phyloP scores from a whole-genome alignment of 495 filamentous ascomycete genomes.

The Poronia punctata region DNA sequence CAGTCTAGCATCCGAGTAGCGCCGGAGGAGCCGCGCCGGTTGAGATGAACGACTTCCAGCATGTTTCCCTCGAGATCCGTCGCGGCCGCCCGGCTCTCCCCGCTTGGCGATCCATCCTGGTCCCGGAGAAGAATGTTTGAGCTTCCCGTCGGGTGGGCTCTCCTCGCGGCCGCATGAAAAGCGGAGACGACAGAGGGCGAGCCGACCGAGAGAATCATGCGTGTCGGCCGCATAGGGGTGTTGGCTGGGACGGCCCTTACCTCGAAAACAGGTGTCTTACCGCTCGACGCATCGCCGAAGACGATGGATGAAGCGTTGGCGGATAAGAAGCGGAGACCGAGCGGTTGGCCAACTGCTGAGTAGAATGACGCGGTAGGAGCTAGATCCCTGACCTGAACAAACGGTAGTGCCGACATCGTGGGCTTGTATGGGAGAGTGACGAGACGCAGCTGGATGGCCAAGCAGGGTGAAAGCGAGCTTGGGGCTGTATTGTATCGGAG shows the following conservation, averaged over 20 bases:
- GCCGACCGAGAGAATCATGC: conserved; percentile 33
- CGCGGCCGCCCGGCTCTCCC: conserved; percentile 29
- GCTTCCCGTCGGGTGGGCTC: conserved; percentile 29
- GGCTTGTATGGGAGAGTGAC: background rate
- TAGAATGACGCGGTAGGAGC: conserved; percentile 76
- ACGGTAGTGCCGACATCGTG: conserved; percentile 33
- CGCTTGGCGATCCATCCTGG: conserved; percentile 5
- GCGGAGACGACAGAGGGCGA: conserved; percentile 35
- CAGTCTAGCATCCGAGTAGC: conserved; percentile 42
- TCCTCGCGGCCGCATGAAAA: conserved; percentile 35
- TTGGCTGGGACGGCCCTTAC: conserved; percentile 23
- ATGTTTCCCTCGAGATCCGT: conserved; percentile 48
- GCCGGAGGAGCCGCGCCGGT: conserved; percentile 23
- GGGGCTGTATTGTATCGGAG: conserved; percentile 1
- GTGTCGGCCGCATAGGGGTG: conserved; percentile 26
- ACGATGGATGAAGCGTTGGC: conserved; percentile 25
- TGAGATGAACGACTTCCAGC: conserved; percentile 40
- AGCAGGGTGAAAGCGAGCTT: background rate
- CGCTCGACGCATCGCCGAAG: conserved; percentile 25
- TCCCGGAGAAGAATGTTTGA: conserved; percentile 11
- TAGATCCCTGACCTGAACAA: conserved; percentile 61
- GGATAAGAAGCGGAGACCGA: conserved; percentile 64
- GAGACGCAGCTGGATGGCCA: background rate
- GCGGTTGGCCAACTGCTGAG: conserved; percentile 63
- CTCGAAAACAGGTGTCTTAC: conserved; percentile 30